Evolutionary conservation across 2,329 filamentous ascomycete species (phyloP), one percentile per base, ranked within the genome.

Genomic region (Amauroascus verrucosus): DNA sequence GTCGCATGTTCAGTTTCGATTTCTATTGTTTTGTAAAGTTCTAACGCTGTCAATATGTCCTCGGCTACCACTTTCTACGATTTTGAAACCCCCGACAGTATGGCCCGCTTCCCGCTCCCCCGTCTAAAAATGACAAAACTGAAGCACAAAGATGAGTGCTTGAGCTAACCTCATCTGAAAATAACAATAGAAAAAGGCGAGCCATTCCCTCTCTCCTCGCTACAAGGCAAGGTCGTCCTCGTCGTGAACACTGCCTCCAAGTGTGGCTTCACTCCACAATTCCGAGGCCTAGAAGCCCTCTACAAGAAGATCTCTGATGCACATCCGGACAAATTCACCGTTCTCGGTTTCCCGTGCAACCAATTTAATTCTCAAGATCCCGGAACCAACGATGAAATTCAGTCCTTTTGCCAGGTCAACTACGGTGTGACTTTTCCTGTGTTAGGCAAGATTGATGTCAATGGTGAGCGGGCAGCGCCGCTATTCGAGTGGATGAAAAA

Each of bases 301-400:
- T 95, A 95, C 81, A 86, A 95, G 70, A 72, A 76, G 54, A 64
- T 96, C 67, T 82, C 81, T 62, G 76, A 76, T 60, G 77, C 81
- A 65, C 75, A 94, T 76, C 79, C 77, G 30, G 82, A 88, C 60
- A 79, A 89, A 65, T 93, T 98, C 69, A 77, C 82, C 65, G 82
- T 98, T 73, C 79, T 98, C 66, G 93, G 90, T 63, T 97, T 98
- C 75, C 93, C 93, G 54, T 97, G 91, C 83, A 98, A 97, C 79
- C 93, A 98, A 74, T 98, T 98, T 72, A 87, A 84, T 65, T 72
- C 74, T 61, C 93, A 98, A 73, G 93, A 97, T 67, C 91, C 91
- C 28, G 89, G 88, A 64, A 77, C 75, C 69, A 79, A 88, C 70
- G 86, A 89, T 55, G 82, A 89, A 53, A 90, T 91, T 70, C 84